Evolutionary conservation across 352 stramenopile genomes (phyloP).

Genomic region (Phytophthora agathidicida): DNA sequence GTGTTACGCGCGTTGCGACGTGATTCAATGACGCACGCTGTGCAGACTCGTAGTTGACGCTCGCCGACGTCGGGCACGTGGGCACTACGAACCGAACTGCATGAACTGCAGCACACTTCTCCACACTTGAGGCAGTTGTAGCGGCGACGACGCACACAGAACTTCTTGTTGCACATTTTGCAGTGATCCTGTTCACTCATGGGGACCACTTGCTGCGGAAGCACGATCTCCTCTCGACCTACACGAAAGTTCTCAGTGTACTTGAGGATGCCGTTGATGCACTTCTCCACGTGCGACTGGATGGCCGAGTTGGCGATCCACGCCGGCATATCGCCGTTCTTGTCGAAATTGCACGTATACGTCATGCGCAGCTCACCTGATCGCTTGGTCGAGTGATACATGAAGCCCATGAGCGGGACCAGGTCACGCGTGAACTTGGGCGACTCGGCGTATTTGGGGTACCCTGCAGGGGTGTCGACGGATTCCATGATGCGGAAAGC

Average conservation of each 20-base stretch:
- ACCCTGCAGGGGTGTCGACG: slow-evolving; percentile 63
- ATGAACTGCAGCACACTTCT: slow-evolving; percentile 81
- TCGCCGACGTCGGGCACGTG: slow-evolving; percentile 76
- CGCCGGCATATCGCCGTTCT: slow-evolving; percentile 81
- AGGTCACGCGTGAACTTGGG: slow-evolving; percentile 73
- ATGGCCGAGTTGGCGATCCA: slow-evolving; percentile 87
- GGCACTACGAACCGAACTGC: slow-evolving; percentile 65
- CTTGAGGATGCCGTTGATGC: slow-evolving; percentile 84
- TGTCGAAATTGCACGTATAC: slow-evolving; percentile 90
- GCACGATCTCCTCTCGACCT: slow-evolving; percentile 72
- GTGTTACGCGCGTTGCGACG: slow-evolving; percentile 59
- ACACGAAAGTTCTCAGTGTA: slow-evolving; percentile 86
- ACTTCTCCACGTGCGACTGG: slow-evolving; percentile 89
- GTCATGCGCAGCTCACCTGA: slow-evolving; percentile 81
- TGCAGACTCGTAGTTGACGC: slow-evolving; percentile 80
- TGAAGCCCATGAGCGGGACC: slow-evolving; percentile 85
- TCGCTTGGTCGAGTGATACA: slow-evolving; percentile 88
- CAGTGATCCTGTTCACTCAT: slow-evolving; percentile 80
- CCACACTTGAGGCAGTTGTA: slow-evolving; percentile 90
- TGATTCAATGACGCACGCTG: slow-evolving; percentile 73
- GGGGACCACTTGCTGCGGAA: slow-evolving; percentile 75
- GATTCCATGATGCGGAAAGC: slow-evolving; percentile 88
- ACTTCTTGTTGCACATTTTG: slow-evolving; percentile 76
- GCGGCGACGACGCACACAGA: slow-evolving; percentile 68
- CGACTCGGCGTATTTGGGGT: slow-evolving; percentile 62